phyloP scores from a whole-genome alignment of 2,329 filamentous ascomycete genomes.

The Neofusicoccum cordaticola region DNA sequence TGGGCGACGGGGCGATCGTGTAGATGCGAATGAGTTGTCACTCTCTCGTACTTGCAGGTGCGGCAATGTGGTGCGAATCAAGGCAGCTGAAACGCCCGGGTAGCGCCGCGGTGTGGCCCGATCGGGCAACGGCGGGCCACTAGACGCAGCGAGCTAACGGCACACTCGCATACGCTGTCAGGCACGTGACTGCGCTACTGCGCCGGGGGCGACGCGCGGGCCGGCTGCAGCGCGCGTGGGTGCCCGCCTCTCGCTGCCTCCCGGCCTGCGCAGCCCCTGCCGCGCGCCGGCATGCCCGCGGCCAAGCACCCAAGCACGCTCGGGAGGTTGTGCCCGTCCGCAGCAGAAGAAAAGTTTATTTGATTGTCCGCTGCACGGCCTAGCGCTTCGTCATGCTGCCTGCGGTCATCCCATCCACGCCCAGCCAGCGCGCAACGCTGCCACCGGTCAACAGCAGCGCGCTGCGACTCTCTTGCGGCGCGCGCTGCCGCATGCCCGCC shows the following conservation, averaged over 20 bases:
- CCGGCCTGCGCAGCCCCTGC: not conserved
- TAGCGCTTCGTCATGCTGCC: slow-evolving; percentile 16
- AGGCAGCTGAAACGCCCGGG: slow-evolving; percentile 16
- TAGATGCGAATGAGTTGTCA: slow-evolving; percentile 15
- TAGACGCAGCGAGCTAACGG: too few species aligned
- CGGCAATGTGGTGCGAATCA: slow-evolving; percentile 16
- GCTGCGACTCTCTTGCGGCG: not conserved
- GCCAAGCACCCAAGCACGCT: slow-evolving; percentile 12
- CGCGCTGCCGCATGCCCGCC: slow-evolving; percentile 1
- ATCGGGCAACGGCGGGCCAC: not conserved
- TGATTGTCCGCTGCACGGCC: slow-evolving; percentile 12
- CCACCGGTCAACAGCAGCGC: not conserved
- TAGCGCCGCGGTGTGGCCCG: slow-evolving; percentile 6
- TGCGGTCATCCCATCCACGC: slow-evolving; percentile 10
- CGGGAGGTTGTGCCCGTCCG: slow-evolving; percentile 17
- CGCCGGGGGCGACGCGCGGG: not conserved
- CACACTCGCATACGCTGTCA: slow-evolving; percentile 18
- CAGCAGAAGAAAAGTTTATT: slow-evolving; percentile 18
- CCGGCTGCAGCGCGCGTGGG: not conserved
- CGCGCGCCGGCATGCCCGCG: not conserved
- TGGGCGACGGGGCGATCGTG: slow-evolving; percentile 7
- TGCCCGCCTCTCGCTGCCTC: not conserved
- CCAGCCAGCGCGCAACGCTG: not conserved
- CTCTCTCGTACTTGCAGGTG: slow-evolving; percentile 14
- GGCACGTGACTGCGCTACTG: slow-evolving; percentile 19